Evolutionary conservation across 192 early-diverging fungal genomes (phyloP).

Genomic region (Coemansia sp.): DNA sequence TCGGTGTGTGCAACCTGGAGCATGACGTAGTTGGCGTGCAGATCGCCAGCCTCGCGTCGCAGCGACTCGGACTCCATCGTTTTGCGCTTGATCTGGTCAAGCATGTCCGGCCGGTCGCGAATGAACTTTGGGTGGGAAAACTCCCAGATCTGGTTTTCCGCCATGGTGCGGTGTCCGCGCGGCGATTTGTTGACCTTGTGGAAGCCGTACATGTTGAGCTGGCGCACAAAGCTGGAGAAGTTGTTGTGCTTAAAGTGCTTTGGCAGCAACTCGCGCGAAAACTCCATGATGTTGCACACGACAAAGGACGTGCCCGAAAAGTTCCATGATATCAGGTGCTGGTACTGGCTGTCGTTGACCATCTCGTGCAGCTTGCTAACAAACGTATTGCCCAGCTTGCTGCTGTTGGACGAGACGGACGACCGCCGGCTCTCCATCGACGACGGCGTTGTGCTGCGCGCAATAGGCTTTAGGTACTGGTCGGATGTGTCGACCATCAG

Average conservation of each 20-base stretch:
- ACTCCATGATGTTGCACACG: slow-evolving; percentile 90
- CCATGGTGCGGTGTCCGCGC: slow-evolving; percentile 78
- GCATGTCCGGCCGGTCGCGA: slow-evolving; percentile 72
- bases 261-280: slow-evolving; percentile 86
- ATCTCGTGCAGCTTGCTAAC: slow-evolving; percentile 73
- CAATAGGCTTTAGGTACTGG: slow-evolving; percentile 57
- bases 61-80: slow-evolving; percentile 82
- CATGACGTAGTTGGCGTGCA: slow-evolving; percentile 76
- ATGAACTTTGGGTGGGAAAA: slow-evolving; percentile 85
- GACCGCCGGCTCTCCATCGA: slow-evolving; percentile 55
- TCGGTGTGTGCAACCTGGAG: slow-evolving; percentile 77
- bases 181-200: slow-evolving; percentile 86
- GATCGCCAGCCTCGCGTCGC: slow-evolving; percentile 74
- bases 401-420: slow-evolving; percentile 49
- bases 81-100: slow-evolving; percentile 93
- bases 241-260: slow-evolving; percentile 93
- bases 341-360: slow-evolving; percentile 85
- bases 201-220: slow-evolving; percentile 87
- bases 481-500: slow-evolving; percentile 51
- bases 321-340: slow-evolving; percentile 91
- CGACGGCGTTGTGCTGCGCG: slow-evolving; percentile 55
- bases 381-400: slow-evolving; percentile 61
- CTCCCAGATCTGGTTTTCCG: slow-evolving; percentile 93
- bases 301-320: slow-evolving; percentile 87
- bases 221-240: slow-evolving; percentile 89